Evolutionary conservation across 2,329 filamentous ascomycete species (phyloP).

Genomic region (Malbranchea zuffiana): DNA sequence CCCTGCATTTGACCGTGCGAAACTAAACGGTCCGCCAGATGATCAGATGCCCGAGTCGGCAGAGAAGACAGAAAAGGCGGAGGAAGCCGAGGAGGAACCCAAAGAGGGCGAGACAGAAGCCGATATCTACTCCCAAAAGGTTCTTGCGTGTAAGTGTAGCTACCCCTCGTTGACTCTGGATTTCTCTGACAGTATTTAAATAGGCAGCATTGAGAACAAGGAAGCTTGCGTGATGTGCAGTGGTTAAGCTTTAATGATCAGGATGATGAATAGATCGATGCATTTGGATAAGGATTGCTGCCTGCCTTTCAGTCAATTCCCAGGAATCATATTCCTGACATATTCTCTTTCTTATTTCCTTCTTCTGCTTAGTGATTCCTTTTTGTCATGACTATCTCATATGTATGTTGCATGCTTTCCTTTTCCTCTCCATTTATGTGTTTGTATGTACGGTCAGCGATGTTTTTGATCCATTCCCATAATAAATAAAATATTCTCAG

Average conservation of each 20-base stretch:
- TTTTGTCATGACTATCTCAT: too few species aligned
- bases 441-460: too few species aligned
- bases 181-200: slow-evolving; percentile 18
- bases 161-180: background rate
- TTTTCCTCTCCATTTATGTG: too few species aligned
- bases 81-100: slow-evolving; percentile 27
- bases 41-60: slow-evolving; percentile 46
- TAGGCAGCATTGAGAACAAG: slow-evolving; percentile 90
- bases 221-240: slow-evolving; percentile 96
- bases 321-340: too few species aligned
- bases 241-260: slow-evolving; percentile 55
- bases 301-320: too few species aligned
- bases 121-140: slow-evolving; percentile 92
- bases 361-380: too few species aligned
- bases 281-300: too few species aligned
- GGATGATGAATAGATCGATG: too few species aligned
- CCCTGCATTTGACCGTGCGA: slow-evolving; percentile 57
- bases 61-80: slow-evolving; percentile 16
- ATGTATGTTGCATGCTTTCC: too few species aligned
- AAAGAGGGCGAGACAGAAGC: slow-evolving; percentile 53
- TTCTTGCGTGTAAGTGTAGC: slow-evolving; percentile 62
- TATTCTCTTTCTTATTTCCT: too few species aligned
- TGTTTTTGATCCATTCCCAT: too few species aligned
- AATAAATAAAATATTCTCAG: too few species aligned
- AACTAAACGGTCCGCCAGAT: slow-evolving; percentile 48